Evolutionary conservation across 148 eudicot species (phyloP).

Genomic region (Vaccinium corymbosum): DNA sequence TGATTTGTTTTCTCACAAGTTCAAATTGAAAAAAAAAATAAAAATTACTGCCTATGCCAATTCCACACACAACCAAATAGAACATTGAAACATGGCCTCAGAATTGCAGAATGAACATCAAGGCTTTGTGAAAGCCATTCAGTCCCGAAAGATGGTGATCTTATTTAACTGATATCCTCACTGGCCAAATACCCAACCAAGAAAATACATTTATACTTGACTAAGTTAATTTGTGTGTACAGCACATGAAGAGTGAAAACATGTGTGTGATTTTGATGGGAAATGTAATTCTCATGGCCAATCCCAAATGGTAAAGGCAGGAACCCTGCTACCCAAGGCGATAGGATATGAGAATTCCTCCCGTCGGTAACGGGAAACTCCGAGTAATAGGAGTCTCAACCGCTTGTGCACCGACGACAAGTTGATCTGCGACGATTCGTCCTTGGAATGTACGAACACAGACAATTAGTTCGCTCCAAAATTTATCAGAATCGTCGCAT

Average conservation of each 20-base stretch:
- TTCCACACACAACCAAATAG: no score
- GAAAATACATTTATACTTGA: no score
- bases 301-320: conserved; percentile 41
- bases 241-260: no score
- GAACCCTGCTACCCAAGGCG: conserved; percentile 40
- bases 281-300: conserved; percentile 51
- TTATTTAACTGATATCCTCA: conserved; percentile 22
- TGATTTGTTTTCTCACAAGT: no score
- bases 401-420: not conserved
- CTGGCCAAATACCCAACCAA: not conserved
- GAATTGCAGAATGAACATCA: conserved; percentile 41
- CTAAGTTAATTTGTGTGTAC: not conserved
- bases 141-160: conserved; percentile 27
- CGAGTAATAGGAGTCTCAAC: conserved; percentile 23
- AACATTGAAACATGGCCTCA: conserved; percentile 26
- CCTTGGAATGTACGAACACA: conserved; percentile 31
- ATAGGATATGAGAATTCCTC: conserved; percentile 45
- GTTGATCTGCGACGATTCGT: conserved; percentile 27
- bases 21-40: no score
- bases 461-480: conserved; percentile 21
- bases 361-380: conserved; percentile 19
- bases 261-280: no score
- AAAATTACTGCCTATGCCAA: no score
- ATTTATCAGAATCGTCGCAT: not conserved
- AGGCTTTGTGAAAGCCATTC: conserved; percentile 23